Percentiles rank a stretch among this genome's conserved stretches.
These are phyloP conservation scores for Trichoderma breve DNA, from an alignment of 2,329 filamentous ascomycete species.

Conservation along the genomic window DNA sequence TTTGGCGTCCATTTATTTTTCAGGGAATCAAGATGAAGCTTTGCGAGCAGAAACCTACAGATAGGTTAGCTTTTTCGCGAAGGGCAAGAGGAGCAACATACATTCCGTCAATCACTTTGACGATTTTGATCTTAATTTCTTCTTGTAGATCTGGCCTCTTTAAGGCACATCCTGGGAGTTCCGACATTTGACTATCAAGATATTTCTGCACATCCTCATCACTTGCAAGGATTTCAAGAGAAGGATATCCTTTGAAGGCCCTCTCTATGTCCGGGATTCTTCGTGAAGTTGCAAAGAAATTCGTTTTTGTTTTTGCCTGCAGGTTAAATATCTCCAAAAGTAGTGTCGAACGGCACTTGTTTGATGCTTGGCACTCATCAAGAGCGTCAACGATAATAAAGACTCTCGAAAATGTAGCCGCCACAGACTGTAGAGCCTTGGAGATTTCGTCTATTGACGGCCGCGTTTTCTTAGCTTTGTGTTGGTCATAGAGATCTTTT, in stretches of 20 bases:
- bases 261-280: background rate
- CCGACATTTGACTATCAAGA: background rate
- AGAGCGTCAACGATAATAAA: background rate
- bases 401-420: background rate
- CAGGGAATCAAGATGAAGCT: background rate
- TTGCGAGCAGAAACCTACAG: background rate
- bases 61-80: background rate
- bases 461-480: background rate
- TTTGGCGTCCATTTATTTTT: background rate
- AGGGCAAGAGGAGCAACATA: background rate
- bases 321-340: background rate
- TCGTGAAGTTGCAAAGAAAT: background rate
- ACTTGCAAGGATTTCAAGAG: background rate
- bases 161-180: background rate
- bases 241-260: background rate
- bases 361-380: background rate
- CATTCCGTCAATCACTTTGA: background rate
- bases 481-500: background rate
- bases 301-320: background rate
- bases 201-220: background rate
- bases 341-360: background rate
- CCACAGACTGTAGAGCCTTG: background rate
- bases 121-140: background rate
- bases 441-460: background rate
- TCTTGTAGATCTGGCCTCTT: background rate